Conservation (phyloP, 768 basidiomycete genomes). For the Daedaleopsis nitida region DNA sequence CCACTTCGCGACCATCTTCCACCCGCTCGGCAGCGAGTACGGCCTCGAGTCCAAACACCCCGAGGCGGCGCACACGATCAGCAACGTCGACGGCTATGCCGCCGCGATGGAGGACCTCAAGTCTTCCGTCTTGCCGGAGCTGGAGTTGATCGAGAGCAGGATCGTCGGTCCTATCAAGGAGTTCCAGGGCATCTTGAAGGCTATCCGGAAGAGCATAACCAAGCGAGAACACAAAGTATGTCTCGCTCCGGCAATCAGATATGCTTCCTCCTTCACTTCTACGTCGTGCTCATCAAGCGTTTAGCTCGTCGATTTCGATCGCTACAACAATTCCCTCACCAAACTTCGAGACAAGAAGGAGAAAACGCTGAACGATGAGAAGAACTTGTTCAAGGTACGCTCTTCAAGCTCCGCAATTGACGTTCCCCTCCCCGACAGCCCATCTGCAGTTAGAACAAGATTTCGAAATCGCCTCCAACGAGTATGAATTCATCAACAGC, state of each 20-base stretch:
- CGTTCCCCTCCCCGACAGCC: neutral
- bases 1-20: constrained; percentile 65
- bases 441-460: constrained; percentile 84
- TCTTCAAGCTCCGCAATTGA: constrained; percentile 25
- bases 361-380: constrained; percentile 93
- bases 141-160: constrained; percentile 90
- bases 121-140: constrained; percentile 78
- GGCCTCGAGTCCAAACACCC: constrained; percentile 81
- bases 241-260: neutral
- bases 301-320: constrained; percentile 90
- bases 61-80: constrained; percentile 72
- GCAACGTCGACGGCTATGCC: constrained; percentile 74
- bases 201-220: constrained; percentile 90
- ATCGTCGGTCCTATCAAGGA: constrained; percentile 89
- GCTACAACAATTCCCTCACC: constrained; percentile 92
- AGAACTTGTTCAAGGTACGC: constrained; percentile 90
- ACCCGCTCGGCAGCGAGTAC: constrained; percentile 73
- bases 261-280: too few species aligned
- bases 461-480: constrained; percentile 87
- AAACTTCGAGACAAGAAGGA: constrained; percentile 99
- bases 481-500: constrained; percentile 92
- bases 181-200: constrained; percentile 81
- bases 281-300: neutral
- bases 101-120: constrained; percentile 81
- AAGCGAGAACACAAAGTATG: constrained; percentile 95